Evolutionary conservation across 106 monocot species (phyloP), one percentile per base, ranked within the genome.

Genomic region (Alisma plantagoaquatica): DNA sequence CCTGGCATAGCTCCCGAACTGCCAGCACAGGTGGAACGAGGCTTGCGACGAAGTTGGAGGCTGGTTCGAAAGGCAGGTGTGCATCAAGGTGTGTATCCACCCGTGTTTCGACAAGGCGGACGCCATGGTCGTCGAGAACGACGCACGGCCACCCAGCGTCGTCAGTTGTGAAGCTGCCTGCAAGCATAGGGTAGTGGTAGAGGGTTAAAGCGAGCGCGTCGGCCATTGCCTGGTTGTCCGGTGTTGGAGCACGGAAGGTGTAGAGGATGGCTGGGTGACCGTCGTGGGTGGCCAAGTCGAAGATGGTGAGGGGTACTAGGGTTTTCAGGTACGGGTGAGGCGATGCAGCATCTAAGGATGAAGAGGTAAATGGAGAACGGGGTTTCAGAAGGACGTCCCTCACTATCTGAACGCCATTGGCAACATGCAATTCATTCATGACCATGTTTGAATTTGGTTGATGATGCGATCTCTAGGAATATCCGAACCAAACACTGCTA

Each of bases 241-340:
- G 58, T 43, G 29, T 44, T 24, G 42, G 58, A 2, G 58, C 18
- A 14, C 26, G 58, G 58, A 42, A 59, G 23, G 42, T 43, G 7
- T 59, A 59, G 21, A 59, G 58, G 43, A 43, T 33, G 58, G 17
- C 3, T 23, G 44, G 4, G 24, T 59, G 41, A 27, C 23, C 1
- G 43, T 59, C 22, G 58, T 24, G 14, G 43, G 41, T 27, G 43
- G 24, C 58, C 27, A 25, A 16, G 58, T 59, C 58, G 24, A 59
- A 59, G 58, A 59, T 59, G 27, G 16, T n/a, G n/a, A n/a, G n/a
- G n/a, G n/a, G n/a, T n/a, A n/a, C n/a, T n/a, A n/a, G n/a, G n/a
- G n/a, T n/a, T n/a, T n/a, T n/a, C n/a, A n/a, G n/a, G n/a, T n/a
- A n/a, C n/a, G n/a, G n/a, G 41, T 4, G 43, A 1, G 41, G 24